Evolutionary conservation across 176 grass and related monocot genomes (phyloP), one percentile per base, ranked within the genome.

Genomic region (bread wheat (Triticum aestivum)): DNA sequence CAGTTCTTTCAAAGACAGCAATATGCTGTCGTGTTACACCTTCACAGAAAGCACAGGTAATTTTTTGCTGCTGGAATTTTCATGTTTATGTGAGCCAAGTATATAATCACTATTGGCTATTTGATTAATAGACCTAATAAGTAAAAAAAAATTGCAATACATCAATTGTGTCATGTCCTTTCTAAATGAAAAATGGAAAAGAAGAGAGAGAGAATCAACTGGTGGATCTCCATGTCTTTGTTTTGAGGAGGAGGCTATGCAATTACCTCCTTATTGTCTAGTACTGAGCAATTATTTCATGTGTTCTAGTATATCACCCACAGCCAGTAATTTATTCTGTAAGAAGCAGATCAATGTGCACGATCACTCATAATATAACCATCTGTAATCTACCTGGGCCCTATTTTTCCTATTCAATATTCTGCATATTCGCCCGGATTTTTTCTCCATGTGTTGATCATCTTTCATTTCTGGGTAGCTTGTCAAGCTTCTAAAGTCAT

Each of bases 11-110:
- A 20, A 93, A 94, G 86, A 98, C 96, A 65, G 96, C 96, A 41
- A 92, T 98, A 67, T 98, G 96, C 65, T 98, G 93, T 44, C 96
- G 96, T 86, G 93, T 98, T 86, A 98, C 96, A 86, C 96, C 96
- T 79, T 98, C 96, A 65, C 96, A 98, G 76, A 98, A 98, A 92
- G 96, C 96, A 86, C 96, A 98, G 90, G 96, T 98, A 73, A 83
- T 32, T 79, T 74, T 66, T 84, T 78, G 30, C 24, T 29, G 27
- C 23, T 66, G 13, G 26, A 38, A 59, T 52, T 69, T 67, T 81
- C 39, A 71, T 79, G 3, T 69, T 69, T 56, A 24, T 63, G 81
- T 74, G 34, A 78, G 32, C 29, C 24, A 83, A 83, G 61, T 77
- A 54, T 42, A 54, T 83, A 6, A 87, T 83, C 23, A 23, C 49